phyloP scores from a whole-genome alignment of 2,329 filamentous ascomycete species.

The Decorospora gaudefroyi region DNA sequence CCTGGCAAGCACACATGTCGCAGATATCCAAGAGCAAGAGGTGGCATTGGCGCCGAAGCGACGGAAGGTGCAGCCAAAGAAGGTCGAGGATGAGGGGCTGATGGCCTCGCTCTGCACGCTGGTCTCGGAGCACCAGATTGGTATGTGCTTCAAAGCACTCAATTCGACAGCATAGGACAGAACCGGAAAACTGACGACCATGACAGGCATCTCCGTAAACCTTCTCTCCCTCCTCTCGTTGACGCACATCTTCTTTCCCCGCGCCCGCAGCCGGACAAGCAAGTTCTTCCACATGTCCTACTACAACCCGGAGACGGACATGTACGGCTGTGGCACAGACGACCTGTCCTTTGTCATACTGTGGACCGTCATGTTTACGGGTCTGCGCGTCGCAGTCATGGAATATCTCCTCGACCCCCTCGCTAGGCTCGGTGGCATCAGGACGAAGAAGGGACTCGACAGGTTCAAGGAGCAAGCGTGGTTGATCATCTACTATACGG shows the following conservation, averaged over 20 bases:
- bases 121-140: slow-evolving; percentile 79
- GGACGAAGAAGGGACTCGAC: slow-evolving; percentile 73
- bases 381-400: slow-evolving; percentile 80
- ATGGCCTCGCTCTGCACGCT: slow-evolving; percentile 66
- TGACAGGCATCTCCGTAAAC: slow-evolving; percentile 78
- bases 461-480: slow-evolving; percentile 95
- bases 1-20: slow-evolving; percentile 11
- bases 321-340: slow-evolving; percentile 77
- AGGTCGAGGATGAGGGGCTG: slow-evolving; percentile 65
- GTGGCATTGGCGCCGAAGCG: slow-evolving; percentile 19
- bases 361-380: slow-evolving; percentile 84
- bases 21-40: slow-evolving; percentile 20
- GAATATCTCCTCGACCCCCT: slow-evolving; percentile 84
- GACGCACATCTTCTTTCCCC: slow-evolving; percentile 80
- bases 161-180: neutral
- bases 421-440: slow-evolving; percentile 72
- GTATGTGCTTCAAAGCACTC: slow-evolving; percentile 56
- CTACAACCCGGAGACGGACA: slow-evolving; percentile 68
- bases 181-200: slow-evolving; percentile 6
- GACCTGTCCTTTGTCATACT: slow-evolving; percentile 78
- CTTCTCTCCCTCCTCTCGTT: slow-evolving; percentile 81
- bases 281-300: slow-evolving; percentile 91
- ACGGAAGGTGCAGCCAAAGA: slow-evolving; percentile 46
- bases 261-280: slow-evolving; percentile 74
- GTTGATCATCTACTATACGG: slow-evolving; percentile 79